Base-by-base conservation (phyloP, 106 monocot genomes). In the Platanthera guangdongensis region DNA sequence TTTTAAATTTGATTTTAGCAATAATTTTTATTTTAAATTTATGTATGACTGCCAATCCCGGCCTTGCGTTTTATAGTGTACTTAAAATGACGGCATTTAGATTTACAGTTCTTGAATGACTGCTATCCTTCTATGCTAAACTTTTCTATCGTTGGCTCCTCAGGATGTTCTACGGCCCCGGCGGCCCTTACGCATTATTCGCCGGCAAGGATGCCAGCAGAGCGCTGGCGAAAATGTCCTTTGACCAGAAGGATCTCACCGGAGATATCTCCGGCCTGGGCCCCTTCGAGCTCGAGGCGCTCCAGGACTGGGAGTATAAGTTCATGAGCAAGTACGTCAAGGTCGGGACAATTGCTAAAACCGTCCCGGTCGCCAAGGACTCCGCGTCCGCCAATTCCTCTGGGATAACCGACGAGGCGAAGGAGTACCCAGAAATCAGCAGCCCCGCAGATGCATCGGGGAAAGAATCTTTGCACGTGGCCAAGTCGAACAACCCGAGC, bases 141-240 rank as follows among this genome's bases (percentile, higher is more conserved):
- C 9, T 6, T 63, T 3, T 22, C 11, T 32, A 65, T 32, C 25
- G 10, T 70, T 0, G 46, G 1, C 7, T 48, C n/a, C 32, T 4
- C 67, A 94, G 94, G 79, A 83, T 90, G 90, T 94, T 94, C 74
- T 94, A 94, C 64, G 94, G 94, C 32, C 94, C 90, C 4, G 94
- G 88, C 19, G 91, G 94, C 8, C 91, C 91, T 16, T 91, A 94
- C 73, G 94, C 87, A 19, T 71, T 94, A 54, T 94, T 94, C 82
- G 90, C 91, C 0, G 94, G 94, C 52, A 89, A 79, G 86, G 94
- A 94, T 79, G 90, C 90, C 1, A 94, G 94, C 54, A 81, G 94
- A 72, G 94, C 94, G 5, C 57, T 94, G 68, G 94, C 94, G 19
- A 94, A 94, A 82, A 91, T 94, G 94, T 94, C 94, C 25, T 91